A percentile compares a stretch with the other conserved stretches of the same genome.
phyloP scores from a whole-genome alignment of 1,139 yeast genomes.

The Nadsonia commutata region DNA sequence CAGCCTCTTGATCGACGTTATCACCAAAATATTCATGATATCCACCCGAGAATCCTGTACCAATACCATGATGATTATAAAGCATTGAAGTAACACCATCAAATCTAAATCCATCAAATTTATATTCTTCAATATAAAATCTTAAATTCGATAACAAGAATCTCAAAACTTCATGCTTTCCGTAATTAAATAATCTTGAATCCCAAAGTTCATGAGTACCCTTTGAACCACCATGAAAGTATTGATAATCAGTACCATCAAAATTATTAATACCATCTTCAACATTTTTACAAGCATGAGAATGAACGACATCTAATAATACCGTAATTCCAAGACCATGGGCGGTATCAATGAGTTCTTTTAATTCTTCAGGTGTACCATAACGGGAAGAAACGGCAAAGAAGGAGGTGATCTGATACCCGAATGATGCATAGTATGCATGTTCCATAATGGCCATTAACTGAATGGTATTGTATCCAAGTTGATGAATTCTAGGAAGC shows the following conservation, averaged over 20 bases:
- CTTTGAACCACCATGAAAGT: constrained; percentile 75
- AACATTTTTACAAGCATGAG: constrained; percentile 90
- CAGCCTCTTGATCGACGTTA: constrained; percentile 73
- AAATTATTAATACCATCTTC: constrained; percentile 86
- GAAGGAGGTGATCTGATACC: constrained; percentile 87
- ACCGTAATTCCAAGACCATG: constrained; percentile 81
- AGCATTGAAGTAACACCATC: constrained; percentile 96
- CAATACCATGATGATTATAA: constrained; percentile 82
- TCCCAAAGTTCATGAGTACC: constrained; percentile 94
- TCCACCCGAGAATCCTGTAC: constrained; percentile 80
- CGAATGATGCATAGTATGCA: constrained; percentile 95
- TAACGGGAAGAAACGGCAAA: constrained; percentile 81
- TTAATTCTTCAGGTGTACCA: constrained; percentile 91
- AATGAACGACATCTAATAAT: constrained; percentile 81
- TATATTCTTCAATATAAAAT: constrained; percentile 66
- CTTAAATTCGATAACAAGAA: constrained; percentile 80
- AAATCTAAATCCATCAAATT: constrained; percentile 89
- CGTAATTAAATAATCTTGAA: constrained; percentile 81
- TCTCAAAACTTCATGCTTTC: constrained; percentile 77
- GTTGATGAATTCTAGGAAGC: constrained; percentile 66
- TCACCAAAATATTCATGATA: constrained; percentile 83
- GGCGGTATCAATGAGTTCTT: constrained; percentile 81
- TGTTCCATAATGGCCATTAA: constrained; percentile 98
- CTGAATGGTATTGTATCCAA: constrained; percentile 89
- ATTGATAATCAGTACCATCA: constrained; percentile 92